Evolutionary conservation across 768 basidiomycete genomes (phyloP), one percentile per base, ranked within the genome.

Genomic region (Cystofilobasidium capitatum): DNA sequence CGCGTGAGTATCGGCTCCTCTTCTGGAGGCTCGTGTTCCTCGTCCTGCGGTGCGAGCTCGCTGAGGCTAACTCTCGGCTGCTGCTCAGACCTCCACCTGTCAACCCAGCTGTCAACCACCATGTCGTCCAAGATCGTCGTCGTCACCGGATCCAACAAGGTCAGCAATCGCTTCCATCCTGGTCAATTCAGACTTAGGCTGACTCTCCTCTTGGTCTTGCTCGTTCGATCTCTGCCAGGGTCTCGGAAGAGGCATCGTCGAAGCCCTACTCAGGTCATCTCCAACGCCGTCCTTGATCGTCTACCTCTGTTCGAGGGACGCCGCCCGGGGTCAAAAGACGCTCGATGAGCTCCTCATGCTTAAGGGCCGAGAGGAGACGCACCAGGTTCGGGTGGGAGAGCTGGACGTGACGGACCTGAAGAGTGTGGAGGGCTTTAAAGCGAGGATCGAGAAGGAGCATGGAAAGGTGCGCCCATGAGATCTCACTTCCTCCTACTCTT

Each of bases 401-500:
- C 49, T 72, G n/a, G 73, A 74, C 58, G 69, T 74, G 8, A 31
- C 49, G 5, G 68, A 71, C 22, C 51, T 64, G 63, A 45, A n/a
- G 3, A 70, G 70, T 61, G 58, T 73, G 33, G 69, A 70, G 22
- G 61, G 31, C 13, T 71, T 74, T 13, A 39, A 16, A 26, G 39
- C 31, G 45, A 49, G 57, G 26, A 36, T 64, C 36, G 62, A 64
- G 37, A 64, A 31, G 45, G 54, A 63, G 45, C 45, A 57, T 13
- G 66, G 66, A 13, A 68, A 44, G 58, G 66, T 67, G 36, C 45
- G 65, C 49, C 42, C 37, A n/a, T 17, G 1, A 12, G 0, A 22
- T 42, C n/a, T 33, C 36, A 6, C 17, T 26, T 17, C 66, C 49
- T n/a, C 44, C 42, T 24, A 29, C 45, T 16, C 55, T 66, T 22